Evolutionary conservation across 2,329 filamentous ascomycete genomes (phyloP).

Genomic region (Endothia cerciana): DNA sequence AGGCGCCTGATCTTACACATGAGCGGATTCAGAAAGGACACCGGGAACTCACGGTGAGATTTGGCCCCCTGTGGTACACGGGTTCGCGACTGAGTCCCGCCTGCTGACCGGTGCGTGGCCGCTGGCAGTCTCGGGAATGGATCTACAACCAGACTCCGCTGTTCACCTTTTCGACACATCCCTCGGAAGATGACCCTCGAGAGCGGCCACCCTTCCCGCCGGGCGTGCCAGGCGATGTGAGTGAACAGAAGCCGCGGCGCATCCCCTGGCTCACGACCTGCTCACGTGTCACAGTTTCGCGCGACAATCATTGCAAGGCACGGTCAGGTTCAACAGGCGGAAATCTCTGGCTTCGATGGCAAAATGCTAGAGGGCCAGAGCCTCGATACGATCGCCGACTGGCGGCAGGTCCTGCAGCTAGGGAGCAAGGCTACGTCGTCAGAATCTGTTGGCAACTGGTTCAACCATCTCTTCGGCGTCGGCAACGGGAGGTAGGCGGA

Average conservation of each 20-base stretch:
- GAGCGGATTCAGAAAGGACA: conserved; percentile 62
- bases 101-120: neutral
- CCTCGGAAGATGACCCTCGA: conserved; percentile 62
- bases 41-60: conserved; percentile 61
- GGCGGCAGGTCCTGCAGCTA: conserved; percentile 32
- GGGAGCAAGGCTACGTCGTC: conserved; percentile 27
- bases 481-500: neutral
- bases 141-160: conserved; percentile 84
- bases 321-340: conserved; percentile 41
- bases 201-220: conserved; percentile 55
- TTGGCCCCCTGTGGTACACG: no score
- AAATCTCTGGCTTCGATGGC: conserved; percentile 33
- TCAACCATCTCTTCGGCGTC: conserved; percentile 37
- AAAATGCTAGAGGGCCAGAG: conserved; percentile 32
- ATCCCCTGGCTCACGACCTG: rapidly evolving
- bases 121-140: conserved; percentile 66
- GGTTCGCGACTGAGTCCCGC: conserved; percentile 22
- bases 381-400: conserved; percentile 37
- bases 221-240: conserved; percentile 51
- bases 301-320: conserved; percentile 44
- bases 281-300: conserved; percentile 34
- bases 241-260: conserved; percentile 28
- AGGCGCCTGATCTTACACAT: conserved; percentile 48
- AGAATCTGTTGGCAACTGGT: conserved; percentile 34
- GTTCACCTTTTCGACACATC: conserved; percentile 71